phyloP scores from a whole-genome alignment of 306 rosid species.

The Lathyrus aphaca region DNA sequence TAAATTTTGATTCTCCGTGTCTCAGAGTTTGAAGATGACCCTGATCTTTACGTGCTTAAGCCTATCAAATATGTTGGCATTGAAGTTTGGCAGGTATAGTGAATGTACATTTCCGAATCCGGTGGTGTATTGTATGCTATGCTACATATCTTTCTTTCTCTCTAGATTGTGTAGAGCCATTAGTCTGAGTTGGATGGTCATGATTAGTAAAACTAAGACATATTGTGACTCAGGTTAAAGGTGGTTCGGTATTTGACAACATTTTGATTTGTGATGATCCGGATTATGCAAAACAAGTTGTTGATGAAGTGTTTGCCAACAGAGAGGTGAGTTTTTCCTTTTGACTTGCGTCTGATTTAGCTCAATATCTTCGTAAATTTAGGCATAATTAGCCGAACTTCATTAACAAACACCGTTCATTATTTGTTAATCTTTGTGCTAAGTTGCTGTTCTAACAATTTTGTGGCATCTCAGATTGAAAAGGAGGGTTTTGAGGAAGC shows the following conservation, averaged over 20 bases:
- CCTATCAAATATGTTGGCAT: slow-evolving; percentile 62
- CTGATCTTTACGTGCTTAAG: slow-evolving; percentile 66
- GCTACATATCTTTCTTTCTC: neutral
- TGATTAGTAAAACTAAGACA: slow-evolving; percentile 15
- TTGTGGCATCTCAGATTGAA: slow-evolving; percentile 58
- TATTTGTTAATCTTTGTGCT: no score
- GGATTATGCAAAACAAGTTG: slow-evolving; percentile 62
- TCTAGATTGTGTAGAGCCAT: neutral
- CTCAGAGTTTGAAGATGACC: slow-evolving; percentile 64
- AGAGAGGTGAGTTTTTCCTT: slow-evolving; percentile 53
- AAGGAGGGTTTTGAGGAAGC: slow-evolving; percentile 90
- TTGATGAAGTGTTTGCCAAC: slow-evolving; percentile 54
- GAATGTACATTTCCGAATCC: slow-evolving; percentile 23
- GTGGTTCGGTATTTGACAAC: slow-evolving; percentile 62
- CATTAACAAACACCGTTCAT: no score
- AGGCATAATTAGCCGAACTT: no score
- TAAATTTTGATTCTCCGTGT: slow-evolving; percentile 19
- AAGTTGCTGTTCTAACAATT: neutral
- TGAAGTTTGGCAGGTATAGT: slow-evolving; percentile 70
- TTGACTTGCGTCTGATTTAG: slow-evolving; percentile 29
- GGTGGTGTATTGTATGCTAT: slow-evolving; percentile 14
- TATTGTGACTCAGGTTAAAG: slow-evolving; percentile 59
- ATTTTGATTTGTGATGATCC: slow-evolving; percentile 62
- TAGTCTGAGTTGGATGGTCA: slow-evolving; percentile 30
- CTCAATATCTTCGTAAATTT: neutral